Percentiles rank a stretch among this genome's conserved stretches.
Evolutionary conservation across 2,329 filamentous ascomycete species (phyloP).

Genomic region (Bipolaris sorokiniana): DNA sequence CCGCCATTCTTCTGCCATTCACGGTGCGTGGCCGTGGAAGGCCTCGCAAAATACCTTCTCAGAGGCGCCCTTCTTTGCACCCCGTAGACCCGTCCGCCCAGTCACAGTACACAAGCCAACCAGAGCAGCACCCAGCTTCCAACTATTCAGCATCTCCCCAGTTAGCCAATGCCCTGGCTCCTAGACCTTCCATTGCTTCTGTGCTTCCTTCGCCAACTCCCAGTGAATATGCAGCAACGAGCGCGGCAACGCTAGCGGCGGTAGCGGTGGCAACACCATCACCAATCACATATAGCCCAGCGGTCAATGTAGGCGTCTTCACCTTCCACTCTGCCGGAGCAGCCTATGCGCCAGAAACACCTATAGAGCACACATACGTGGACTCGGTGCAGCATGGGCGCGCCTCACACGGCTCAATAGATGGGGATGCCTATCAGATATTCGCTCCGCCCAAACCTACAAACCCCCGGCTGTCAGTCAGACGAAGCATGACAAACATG

Average conservation of each 20-base stretch:
- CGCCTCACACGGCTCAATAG: background rate
- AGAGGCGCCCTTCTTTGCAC: background rate
- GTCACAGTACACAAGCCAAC: constrained; percentile 6
- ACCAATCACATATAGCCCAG: background rate
- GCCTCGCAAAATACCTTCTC: constrained; percentile 16
- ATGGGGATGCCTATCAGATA: background rate
- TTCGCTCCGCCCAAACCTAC: background rate
- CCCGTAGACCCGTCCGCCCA: background rate
- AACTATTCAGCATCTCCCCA: constrained; percentile 46
- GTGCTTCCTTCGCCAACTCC: constrained; percentile 67
- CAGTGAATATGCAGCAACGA: constrained; percentile 58
- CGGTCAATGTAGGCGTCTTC: background rate
- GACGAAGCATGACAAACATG: background rate
- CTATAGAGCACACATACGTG: background rate
- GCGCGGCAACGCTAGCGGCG: background rate
- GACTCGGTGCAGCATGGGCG: background rate
- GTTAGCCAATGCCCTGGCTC: constrained; percentile 37
- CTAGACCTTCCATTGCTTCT: constrained; percentile 23
- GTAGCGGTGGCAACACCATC: background rate
- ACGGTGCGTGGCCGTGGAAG: constrained; percentile 14
- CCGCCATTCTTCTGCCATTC: constrained; percentile 7
- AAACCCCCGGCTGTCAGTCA: background rate
- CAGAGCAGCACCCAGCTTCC: constrained; percentile 28
- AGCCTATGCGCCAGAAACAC: constrained; percentile 3
- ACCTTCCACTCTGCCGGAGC: background rate